Percentiles rank a stretch among this genome's conserved stretches.
Evolutionary conservation across 1,284 basidiomycete genomes (phyloP).

Genomic region (Trichosporon coremiiforme): DNA sequence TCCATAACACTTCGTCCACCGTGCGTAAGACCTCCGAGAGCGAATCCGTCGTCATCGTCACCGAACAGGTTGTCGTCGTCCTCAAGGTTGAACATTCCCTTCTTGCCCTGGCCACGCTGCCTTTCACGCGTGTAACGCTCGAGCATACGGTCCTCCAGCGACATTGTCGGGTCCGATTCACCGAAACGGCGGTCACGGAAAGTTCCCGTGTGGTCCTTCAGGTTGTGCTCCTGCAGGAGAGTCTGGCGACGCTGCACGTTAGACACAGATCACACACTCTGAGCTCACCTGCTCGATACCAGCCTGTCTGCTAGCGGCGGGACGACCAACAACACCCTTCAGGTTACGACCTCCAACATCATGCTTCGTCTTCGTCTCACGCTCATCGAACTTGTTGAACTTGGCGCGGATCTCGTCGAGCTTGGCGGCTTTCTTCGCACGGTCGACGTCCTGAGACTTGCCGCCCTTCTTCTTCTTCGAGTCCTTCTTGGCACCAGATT

Average conservation of each 20-base stretch:
- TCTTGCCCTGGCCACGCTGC: slow-evolving; percentile 66
- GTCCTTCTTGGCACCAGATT: slow-evolving; percentile 51
- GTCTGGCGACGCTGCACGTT: slow-evolving; percentile 73
- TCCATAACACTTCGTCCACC: slow-evolving; percentile 83
- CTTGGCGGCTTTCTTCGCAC: slow-evolving; percentile 74
- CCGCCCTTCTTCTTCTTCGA: slow-evolving; percentile 64
- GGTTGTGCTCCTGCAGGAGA: slow-evolving; percentile 76
- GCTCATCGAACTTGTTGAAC: slow-evolving; percentile 91
- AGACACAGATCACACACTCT: neutral
- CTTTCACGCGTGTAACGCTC: slow-evolving; percentile 93
- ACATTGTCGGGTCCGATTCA: slow-evolving; percentile 88
- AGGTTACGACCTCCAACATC: slow-evolving; percentile 85
- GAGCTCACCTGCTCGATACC: slow-evolving; percentile 80
- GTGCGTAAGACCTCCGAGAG: slow-evolving; percentile 69
- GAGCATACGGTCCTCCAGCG: slow-evolving; percentile 93
- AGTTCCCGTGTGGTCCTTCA: slow-evolving; percentile 77
- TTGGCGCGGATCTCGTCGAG: slow-evolving; percentile 79
- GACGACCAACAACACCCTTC: slow-evolving; percentile 79
- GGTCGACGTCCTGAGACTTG: slow-evolving; percentile 68
- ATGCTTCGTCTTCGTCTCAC: slow-evolving; percentile 87
- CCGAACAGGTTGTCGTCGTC: slow-evolving; percentile 65
- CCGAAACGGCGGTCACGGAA: slow-evolving; percentile 94
- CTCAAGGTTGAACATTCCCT: slow-evolving; percentile 82
- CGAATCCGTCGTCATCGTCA: slow-evolving; percentile 58
- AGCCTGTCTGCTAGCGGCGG: slow-evolving; percentile 82